Conservation (phyloP, 805 yeast species). For the Yamadazyma paraphyllophila region DNA sequence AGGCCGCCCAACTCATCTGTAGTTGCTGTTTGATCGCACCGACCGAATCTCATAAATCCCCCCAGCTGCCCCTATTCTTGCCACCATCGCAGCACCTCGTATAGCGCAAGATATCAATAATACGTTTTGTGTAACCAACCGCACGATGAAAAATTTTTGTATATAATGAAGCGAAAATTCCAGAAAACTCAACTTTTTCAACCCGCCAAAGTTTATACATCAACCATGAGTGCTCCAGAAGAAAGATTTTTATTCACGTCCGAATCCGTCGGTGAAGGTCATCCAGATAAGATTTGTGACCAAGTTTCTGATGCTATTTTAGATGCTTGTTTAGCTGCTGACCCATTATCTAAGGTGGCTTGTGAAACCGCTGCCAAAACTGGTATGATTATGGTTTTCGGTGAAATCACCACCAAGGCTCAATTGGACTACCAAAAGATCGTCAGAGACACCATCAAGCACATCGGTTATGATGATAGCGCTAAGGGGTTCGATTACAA, state of each 20-base stretch:
- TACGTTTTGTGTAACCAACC: constrained; percentile 1
- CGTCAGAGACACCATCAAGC: constrained; percentile 96
- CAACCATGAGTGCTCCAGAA: constrained; percentile 8
- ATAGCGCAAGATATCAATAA: neutral
- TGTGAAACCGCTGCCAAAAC: constrained; percentile 99
- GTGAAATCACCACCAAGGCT: constrained; percentile 98
- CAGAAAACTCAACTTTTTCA: constrained; percentile 3
- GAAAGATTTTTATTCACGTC: constrained; percentile 67
- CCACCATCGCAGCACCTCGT: neutral
- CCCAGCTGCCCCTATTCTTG: neutral
- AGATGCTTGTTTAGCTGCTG: constrained; percentile 94
- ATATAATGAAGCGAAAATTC: constrained; percentile 4
- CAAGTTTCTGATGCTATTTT: constrained; percentile 98
- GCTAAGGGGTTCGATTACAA: constrained; percentile 98
- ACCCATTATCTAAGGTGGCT: constrained; percentile 97
- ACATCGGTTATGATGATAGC: constrained; percentile 95
- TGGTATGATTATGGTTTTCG: constrained; percentile 99
- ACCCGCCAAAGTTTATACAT: neutral
- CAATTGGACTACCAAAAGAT: constrained; percentile 93
- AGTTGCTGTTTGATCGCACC: no score
- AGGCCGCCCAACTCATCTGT: no score
- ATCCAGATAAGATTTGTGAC: constrained; percentile 96
- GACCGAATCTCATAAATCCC: no score
- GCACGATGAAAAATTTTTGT: constrained; percentile 7
- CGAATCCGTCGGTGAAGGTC: constrained; percentile 93